A percentile compares a stretch with the other conserved stretches of the same genome.
phyloP scores from a whole-genome alignment of 2,329 filamentous ascomycete genomes.

The Xylariaceae sp. region DNA sequence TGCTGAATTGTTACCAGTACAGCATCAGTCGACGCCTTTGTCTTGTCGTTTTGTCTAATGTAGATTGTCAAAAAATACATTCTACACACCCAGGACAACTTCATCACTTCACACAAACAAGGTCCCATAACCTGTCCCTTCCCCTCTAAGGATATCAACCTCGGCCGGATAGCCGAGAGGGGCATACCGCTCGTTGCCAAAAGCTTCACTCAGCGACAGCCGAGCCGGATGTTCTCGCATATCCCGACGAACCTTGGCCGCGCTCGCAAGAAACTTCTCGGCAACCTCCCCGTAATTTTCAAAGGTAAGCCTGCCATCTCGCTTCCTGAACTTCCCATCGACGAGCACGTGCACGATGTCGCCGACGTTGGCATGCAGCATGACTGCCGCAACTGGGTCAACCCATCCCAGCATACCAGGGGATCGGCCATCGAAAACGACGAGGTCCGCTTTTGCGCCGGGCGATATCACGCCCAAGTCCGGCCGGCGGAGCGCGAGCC shows the following conservation, averaged over 20 bases:
- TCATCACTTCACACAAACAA: conserved; percentile 19
- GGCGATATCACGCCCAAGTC: conserved; percentile 46
- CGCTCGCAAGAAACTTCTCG: conserved; percentile 33
- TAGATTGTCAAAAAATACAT: background rate
- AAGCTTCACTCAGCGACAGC: background rate
- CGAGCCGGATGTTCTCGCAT: conserved; percentile 21
- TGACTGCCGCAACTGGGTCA: conserved; percentile 51
- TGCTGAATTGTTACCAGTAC: conserved; percentile 1
- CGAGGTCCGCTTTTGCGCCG: conserved; percentile 50
- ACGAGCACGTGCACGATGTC: conserved; percentile 49
- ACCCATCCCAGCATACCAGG: conserved; percentile 49
- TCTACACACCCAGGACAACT: too few relatives aligned
- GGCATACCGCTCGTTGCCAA: background rate
- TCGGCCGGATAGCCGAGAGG: conserved; percentile 17
- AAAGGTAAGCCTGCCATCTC: conserved; percentile 34
- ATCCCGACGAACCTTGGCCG: conserved; percentile 30
- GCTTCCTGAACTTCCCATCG: conserved; percentile 45
- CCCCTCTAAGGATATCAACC: conserved; percentile 20
- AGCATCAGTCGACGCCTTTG: background rate
- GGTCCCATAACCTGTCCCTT: conserved; percentile 25
- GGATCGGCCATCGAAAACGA: conserved; percentile 46
- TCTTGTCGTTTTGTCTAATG: background rate
- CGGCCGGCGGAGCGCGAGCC: conserved; percentile 43
- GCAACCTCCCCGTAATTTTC: conserved; percentile 28
- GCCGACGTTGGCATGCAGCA: conserved; percentile 49